Evolutionary conservation across 2,329 filamentous ascomycete species (phyloP).

Genomic region (Chaetomiaceae sp.): DNA sequence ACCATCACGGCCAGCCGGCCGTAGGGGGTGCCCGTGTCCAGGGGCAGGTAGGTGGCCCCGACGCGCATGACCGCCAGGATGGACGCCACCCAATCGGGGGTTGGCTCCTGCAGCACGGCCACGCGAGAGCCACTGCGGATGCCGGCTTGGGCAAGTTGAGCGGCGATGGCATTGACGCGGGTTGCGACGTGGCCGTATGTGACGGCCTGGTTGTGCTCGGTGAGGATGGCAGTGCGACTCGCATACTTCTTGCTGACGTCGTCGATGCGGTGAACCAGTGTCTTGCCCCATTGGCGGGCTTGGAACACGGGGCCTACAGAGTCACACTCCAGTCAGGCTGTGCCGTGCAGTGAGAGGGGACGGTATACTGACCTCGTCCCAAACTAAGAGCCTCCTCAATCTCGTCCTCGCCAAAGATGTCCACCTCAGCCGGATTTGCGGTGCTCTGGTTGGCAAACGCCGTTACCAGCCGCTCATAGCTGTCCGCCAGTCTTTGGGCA

Average conservation of each 20-base stretch:
- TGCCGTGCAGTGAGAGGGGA: no score
- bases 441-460: neutral
- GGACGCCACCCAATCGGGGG: slow-evolving; percentile 30
- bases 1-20: neutral
- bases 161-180: neutral
- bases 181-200: no score
- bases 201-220: no score
- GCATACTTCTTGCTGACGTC: neutral
- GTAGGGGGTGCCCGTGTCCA: slow-evolving; percentile 29
- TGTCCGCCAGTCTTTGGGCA: neutral
- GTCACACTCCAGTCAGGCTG: no score
- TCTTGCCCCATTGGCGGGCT: neutral
- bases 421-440: neutral
- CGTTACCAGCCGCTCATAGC: neutral
- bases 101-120: slow-evolving; percentile 35
- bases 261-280: neutral
- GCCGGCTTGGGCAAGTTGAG: neutral
- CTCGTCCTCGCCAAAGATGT: neutral
- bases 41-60: slow-evolving; percentile 35
- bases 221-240: neutral
- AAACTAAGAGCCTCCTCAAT: neutral
- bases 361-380: neutral
- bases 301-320: neutral
- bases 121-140: slow-evolving; percentile 25
- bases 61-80: slow-evolving; percentile 36